Evolutionary conservation across 2,329 filamentous ascomycete species (phyloP), one percentile per base, ranked within the genome.

Genomic region (Paraconiothyrium sp.): DNA sequence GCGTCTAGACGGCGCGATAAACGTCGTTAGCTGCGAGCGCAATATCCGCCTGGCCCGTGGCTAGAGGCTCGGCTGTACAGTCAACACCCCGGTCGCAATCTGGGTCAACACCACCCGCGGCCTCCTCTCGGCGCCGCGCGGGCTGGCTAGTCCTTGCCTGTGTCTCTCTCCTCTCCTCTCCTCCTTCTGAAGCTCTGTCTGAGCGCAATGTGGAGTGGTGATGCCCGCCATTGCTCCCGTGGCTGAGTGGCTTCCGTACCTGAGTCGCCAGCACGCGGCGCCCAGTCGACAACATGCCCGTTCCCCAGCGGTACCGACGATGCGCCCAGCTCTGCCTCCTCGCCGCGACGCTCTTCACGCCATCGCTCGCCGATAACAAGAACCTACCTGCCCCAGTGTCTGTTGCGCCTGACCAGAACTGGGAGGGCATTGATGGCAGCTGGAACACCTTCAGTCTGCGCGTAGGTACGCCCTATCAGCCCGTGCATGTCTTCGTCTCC

Each of bases 361-460:
- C 72, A 54, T 69, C 66, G 47, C 67, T 63, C 59, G 65, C 68
- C 62, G 66, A 58, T 67, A 65, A 67, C 57, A 63, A 56, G 35
- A 67, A 65, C 24, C 66, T 76, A 8, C 75, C 76, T 1, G 64
- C 66, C 6, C 76, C 78, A 14, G 61, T 80, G 13, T 62, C 64
- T 10, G 73, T 80, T 41, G 63, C 72, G 34, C 77, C 78, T 10
- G 71, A 76, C 43, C 78, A 80, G 67, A 70, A 74, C 58, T 80
- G 75, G 75, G 66, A 70, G 51, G 78, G 77, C 22, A 78, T 79
- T 59, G 74, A 79, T 59, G 72, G 77, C 54, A 44, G 64, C 64
- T 94, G 91, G 91, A 92, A 90, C 16, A 87, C 89, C 7, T 87
- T 92, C 66, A 83, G 82, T 13, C 81, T 93, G 62, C 85, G 80